Conservation (phyloP, 2,329 filamentous ascomycete species). For the Penicillium glabrum region DNA sequence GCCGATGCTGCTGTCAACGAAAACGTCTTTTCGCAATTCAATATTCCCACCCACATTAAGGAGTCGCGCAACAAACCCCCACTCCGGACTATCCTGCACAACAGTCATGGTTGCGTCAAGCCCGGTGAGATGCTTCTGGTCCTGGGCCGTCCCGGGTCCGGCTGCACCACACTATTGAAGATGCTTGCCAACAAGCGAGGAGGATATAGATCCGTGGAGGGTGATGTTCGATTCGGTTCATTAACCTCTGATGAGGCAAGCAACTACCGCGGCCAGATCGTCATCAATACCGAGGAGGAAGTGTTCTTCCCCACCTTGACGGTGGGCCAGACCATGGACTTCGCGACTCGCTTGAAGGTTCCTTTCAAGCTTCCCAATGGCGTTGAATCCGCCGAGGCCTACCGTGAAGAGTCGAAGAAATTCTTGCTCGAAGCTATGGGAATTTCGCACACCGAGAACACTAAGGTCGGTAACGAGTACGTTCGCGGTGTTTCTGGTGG, state of each 20-base stretch:
- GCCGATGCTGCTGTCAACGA: conserved; percentile 64
- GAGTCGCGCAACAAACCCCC: conserved; percentile 57
- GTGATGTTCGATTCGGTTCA: conserved; percentile 58
- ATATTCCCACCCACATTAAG: conserved; percentile 51
- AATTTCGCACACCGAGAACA: conserved; percentile 61
- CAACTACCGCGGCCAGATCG: conserved; percentile 57
- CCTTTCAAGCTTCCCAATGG: conserved; percentile 68
- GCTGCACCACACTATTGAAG: conserved; percentile 70
- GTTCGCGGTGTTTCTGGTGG: conserved; percentile 68
- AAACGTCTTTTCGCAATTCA: conserved; percentile 59
- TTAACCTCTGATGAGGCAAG: conserved; percentile 42
- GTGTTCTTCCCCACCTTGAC: conserved; percentile 52
- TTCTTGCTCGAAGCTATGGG: conserved; percentile 53
- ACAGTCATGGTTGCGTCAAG: conserved; percentile 58
- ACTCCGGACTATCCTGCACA: conserved; percentile 62
- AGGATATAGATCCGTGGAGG: conserved; percentile 58
- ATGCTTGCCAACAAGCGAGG: conserved; percentile 63
- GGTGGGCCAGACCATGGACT: conserved; percentile 53
- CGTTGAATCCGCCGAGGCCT: conserved; percentile 57
- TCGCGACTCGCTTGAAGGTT: conserved; percentile 65
- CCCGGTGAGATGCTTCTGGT: conserved; percentile 73
- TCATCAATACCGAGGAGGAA: conserved; percentile 56
- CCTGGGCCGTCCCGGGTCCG: conserved; percentile 65
- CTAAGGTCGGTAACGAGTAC: conserved; percentile 67
- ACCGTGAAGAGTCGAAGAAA: conserved; percentile 13